A percentile compares a stretch with the other conserved stretches of the same genome.
These are phyloP conservation scores for Ceratobasidium sp. DNA, from an alignment of 1,284 basidiomycete species.

Conservation along the genomic window DNA sequence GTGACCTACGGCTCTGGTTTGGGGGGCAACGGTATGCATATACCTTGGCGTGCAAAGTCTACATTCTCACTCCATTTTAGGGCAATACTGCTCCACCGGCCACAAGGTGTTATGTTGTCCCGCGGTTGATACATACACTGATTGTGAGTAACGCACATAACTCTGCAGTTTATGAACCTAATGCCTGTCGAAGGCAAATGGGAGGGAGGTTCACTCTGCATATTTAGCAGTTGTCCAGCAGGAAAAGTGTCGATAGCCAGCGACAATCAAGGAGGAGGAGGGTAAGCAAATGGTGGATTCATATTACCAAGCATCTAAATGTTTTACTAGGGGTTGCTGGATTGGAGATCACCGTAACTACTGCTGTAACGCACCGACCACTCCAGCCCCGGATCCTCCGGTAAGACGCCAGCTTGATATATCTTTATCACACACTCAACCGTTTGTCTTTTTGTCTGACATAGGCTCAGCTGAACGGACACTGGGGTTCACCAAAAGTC, in stretches of 20 bases:
- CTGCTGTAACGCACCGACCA: constrained; percentile 5
- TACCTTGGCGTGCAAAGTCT: not conserved
- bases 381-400: not conserved
- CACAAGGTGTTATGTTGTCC: constrained; percentile 22
- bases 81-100: not conserved
- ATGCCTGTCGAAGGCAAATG: not conserved
- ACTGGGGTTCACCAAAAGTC: constrained; percentile 15
- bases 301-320: not conserved
- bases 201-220: not conserved
- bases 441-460: too few relatives aligned
- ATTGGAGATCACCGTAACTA: constrained; percentile 6
- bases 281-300: not conserved
- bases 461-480: constrained; percentile 12
- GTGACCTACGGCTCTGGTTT: not conserved
- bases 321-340: not conserved
- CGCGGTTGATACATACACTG: not conserved
- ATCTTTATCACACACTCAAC: too few relatives aligned
- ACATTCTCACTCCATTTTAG: not conserved
- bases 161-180: too few relatives aligned
- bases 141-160: not conserved
- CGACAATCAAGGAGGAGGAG: not conserved
- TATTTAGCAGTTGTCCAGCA: not conserved
- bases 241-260: not conserved
- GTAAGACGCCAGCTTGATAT: not conserved
- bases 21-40: constrained; percentile 1